These are phyloP conservation scores for Phytopythium sindhum DNA, from an alignment of 352 stramenopile genomes.

Conservation along the genomic window DNA sequence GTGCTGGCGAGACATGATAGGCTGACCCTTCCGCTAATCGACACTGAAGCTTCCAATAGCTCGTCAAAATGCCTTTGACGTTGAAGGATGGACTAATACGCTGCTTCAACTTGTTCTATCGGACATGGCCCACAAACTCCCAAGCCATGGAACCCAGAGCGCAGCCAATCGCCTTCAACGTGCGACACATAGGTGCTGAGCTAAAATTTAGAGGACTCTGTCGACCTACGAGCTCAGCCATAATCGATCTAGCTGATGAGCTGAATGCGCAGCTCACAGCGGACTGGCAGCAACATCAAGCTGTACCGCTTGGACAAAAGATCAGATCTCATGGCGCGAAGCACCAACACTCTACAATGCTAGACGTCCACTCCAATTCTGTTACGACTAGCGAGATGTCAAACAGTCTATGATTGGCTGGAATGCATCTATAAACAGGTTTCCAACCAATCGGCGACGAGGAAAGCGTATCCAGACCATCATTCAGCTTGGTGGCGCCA, in stretches of 20 bases:
- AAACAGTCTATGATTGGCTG: not conserved
- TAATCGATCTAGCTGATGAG: not conserved
- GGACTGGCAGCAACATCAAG: not conserved
- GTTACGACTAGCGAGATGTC: not conserved
- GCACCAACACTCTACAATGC: not conserved
- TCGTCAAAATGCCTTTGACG: not conserved
- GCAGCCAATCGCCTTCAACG: not conserved
- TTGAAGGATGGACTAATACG: not conserved
- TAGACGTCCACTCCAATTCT: not conserved
- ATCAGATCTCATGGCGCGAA: not conserved
- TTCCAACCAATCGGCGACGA: not conserved
- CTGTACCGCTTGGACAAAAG: not conserved
- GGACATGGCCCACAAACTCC: not conserved
- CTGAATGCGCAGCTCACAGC: not conserved
- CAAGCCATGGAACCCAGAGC: constrained; percentile 1
- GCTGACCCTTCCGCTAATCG: not conserved
- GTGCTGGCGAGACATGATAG: not conserved
- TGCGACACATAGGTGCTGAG: not conserved
- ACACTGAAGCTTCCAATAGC: not conserved
- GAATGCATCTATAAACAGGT: not conserved
- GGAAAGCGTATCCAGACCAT: constrained; percentile 3
- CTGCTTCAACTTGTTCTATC: not conserved
- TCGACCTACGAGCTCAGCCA: not conserved
- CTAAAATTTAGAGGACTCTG: not conserved
- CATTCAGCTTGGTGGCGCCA: not conserved